Percentiles rank a stretch among this genome's conserved stretches.
These are phyloP conservation scores for Geosmithia putterillii DNA, from an alignment of 2,329 filamentous ascomycete species.

Conservation along the genomic window DNA sequence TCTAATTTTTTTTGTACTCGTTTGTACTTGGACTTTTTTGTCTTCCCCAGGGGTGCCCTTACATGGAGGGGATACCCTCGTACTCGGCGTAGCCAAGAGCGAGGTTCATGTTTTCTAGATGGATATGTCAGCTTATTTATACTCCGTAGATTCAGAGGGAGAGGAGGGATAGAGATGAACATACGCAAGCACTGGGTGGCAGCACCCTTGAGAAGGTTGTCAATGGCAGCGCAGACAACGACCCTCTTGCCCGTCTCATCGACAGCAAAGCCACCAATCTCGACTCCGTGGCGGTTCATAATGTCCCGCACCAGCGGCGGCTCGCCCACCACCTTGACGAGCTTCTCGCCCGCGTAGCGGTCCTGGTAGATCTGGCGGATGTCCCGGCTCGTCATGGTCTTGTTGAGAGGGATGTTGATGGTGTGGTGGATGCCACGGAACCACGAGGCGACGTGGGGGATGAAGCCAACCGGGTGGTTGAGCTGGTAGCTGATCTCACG, in stretches of 20 bases:
- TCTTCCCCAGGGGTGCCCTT: constrained; percentile 4
- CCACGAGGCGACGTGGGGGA: constrained; percentile 92
- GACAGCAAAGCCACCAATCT: constrained; percentile 93
- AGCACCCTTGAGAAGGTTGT: constrained; percentile 85
- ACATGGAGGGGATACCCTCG: constrained; percentile 60
- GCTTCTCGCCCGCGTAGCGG: constrained; percentile 86
- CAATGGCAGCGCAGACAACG: constrained; percentile 86
- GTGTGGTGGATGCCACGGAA: constrained; percentile 93
- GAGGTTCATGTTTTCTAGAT: constrained; percentile 77
- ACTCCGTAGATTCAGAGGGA: neutral
- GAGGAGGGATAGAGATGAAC: constrained; percentile 20
- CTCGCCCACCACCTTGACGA: constrained; percentile 87
- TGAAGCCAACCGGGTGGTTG: constrained; percentile 64
- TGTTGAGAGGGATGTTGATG: constrained; percentile 76
- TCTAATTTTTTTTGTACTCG: neutral
- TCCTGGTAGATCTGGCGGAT: constrained; percentile 94
- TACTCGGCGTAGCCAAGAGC: constrained; percentile 77
- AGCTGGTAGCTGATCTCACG: constrained; percentile 75
- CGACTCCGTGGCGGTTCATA: constrained; percentile 72
- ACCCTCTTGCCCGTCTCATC: constrained; percentile 81
- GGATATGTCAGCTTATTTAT: neutral
- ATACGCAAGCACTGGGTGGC: constrained; percentile 82
- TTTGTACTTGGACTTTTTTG: neutral
- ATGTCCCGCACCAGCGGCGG: constrained; percentile 77
- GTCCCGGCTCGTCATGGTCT: constrained; percentile 81